phyloP scores from a whole-genome alignment of 2,329 filamentous ascomycete species.

The Dactylonectria estremocensis region DNA sequence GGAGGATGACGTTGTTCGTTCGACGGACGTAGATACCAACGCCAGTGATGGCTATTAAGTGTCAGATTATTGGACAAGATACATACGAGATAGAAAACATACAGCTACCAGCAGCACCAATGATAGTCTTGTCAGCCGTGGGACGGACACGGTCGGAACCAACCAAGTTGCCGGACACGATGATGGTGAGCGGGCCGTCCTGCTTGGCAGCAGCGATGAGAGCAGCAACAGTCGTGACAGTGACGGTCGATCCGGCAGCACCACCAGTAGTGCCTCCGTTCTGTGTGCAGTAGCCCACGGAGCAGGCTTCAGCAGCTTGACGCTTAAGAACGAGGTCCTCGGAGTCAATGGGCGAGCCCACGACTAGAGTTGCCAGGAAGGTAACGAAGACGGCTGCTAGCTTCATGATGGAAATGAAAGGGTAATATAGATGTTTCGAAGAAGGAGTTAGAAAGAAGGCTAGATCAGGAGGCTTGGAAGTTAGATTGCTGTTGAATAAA shows the following conservation, averaged over 20 bases:
- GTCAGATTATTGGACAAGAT: background rate
- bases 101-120: slow-evolving; percentile 54
- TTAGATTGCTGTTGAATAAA: background rate
- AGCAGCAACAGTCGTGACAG: slow-evolving; percentile 45
- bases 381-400: slow-evolving; percentile 28
- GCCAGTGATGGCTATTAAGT: slow-evolving; percentile 55
- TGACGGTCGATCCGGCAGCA: slow-evolving; percentile 49
- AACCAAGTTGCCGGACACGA: slow-evolving; percentile 48
- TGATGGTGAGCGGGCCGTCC: slow-evolving; percentile 48
- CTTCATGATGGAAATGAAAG: slow-evolving; percentile 33
- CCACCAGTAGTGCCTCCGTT: slow-evolving; percentile 53
- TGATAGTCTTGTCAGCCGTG: slow-evolving; percentile 62
- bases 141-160: slow-evolving; percentile 44
- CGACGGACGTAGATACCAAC: slow-evolving; percentile 68
- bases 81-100: background rate
- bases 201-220: slow-evolving; percentile 48
- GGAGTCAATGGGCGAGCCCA: slow-evolving; percentile 35
- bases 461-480: background rate
- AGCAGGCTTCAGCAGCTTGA: slow-evolving; percentile 64
- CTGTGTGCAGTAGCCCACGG: slow-evolving; percentile 52
- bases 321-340: slow-evolving; percentile 52
- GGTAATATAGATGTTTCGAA: too few relatives aligned
- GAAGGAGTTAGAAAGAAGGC: background rate
- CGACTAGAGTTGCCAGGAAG: slow-evolving; percentile 36
- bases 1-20: slow-evolving; percentile 72